A percentile compares a stretch with the other conserved stretches of the same genome.
Evolutionary conservation across 768 basidiomycete species (phyloP).

Genomic region (Boletus sp.): DNA sequence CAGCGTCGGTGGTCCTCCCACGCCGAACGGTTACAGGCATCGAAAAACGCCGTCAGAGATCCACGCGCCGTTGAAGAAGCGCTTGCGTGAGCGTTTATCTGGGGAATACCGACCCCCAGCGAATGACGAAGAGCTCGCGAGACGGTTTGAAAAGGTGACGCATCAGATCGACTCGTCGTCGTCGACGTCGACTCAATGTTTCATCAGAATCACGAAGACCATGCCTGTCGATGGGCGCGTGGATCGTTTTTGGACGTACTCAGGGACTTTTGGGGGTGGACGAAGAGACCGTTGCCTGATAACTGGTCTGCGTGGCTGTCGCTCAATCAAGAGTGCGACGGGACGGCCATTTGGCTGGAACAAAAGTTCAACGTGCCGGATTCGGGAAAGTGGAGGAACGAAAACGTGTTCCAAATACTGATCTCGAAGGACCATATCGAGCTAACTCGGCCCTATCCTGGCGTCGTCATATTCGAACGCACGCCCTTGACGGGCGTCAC

Average conservation of each 20-base stretch:
- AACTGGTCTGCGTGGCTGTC: conserved; percentile 76
- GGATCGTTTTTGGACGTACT: conserved; percentile 58
- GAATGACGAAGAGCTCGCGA: conserved; percentile 65
- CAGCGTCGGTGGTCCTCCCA: conserved; percentile 13
- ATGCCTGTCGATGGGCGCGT: conserved; percentile 69
- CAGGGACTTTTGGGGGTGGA: conserved; percentile 38
- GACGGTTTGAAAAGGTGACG: conserved; percentile 64
- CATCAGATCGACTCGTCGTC: not conserved
- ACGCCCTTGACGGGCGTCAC: conserved; percentile 60
- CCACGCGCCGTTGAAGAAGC: conserved; percentile 23
- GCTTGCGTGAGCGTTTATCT: conserved; percentile 36
- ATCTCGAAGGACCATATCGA: conserved; percentile 21
- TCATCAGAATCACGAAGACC: conserved; percentile 66
- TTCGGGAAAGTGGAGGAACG: conserved; percentile 62
- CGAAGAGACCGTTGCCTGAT: conserved; percentile 28
- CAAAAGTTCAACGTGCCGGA: conserved; percentile 69
- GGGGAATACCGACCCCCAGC: conserved; percentile 50
- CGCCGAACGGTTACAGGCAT: conserved; percentile 22
- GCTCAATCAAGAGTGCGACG: conserved; percentile 67
- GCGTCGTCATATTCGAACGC: conserved; percentile 73
- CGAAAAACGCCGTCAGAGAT: conserved; percentile 24
- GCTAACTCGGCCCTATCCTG: conserved; percentile 42
- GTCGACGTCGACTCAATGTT: conserved; percentile 2
- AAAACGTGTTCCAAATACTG: conserved; percentile 62
- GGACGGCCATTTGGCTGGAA: conserved; percentile 79